Conservation (phyloP, 306 rosid species). For the Ziziphus jujuba region DNA sequence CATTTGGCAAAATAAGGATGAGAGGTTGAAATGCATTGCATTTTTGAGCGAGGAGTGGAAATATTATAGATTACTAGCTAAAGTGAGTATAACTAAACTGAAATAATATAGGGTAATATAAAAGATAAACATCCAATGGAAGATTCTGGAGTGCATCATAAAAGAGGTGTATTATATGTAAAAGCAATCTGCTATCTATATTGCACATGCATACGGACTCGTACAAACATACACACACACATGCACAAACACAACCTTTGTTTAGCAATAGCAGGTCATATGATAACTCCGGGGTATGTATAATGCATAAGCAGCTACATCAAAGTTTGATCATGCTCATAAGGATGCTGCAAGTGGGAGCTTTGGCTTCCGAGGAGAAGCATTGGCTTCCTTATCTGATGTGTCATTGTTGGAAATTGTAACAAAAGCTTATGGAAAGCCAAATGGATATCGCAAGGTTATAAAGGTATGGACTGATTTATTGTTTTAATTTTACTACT, state of each 20-base stretch:
- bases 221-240: too few species aligned
- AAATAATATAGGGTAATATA: background rate
- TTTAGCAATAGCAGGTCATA: conserved; percentile 21
- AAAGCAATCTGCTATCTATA: too few species aligned
- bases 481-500: background rate
- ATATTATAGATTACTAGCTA: background rate
- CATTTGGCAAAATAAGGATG: background rate
- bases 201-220: too few species aligned
- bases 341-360: conserved; percentile 40
- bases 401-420: conserved; percentile 78
- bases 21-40: background rate
- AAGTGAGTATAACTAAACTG: background rate
- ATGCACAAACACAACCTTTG: too few species aligned
- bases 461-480: conserved; percentile 56
- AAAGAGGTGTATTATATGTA: background rate
- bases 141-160: background rate
- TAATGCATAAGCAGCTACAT: conserved; percentile 63
- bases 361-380: conserved; percentile 93
- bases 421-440: conserved; percentile 78
- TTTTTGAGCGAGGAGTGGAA: background rate
- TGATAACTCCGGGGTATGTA: conserved; percentile 14
- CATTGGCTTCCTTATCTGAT: conserved; percentile 91
- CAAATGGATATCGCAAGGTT: conserved; percentile 87
- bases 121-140: background rate
- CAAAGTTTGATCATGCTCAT: conserved; percentile 62